These are phyloP conservation scores for Paratinospora sagittata DNA, from an alignment of 164 flowering plant species.

Conservation along the genomic window DNA sequence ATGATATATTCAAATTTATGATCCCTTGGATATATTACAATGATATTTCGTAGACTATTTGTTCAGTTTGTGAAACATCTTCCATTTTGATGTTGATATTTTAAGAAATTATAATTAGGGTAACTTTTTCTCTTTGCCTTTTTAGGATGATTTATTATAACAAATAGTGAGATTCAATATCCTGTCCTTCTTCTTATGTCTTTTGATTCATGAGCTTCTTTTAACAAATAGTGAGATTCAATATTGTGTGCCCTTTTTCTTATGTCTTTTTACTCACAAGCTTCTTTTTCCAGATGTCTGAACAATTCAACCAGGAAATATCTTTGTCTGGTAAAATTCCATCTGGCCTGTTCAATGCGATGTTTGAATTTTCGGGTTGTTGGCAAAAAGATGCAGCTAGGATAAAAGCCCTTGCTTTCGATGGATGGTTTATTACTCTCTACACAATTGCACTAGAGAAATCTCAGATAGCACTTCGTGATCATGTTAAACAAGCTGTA, in stretches of 20 bases:
- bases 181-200: background rate
- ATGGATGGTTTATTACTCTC: conserved; percentile 83
- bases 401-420: conserved; percentile 89
- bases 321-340: conserved; percentile 88
- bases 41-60: background rate
- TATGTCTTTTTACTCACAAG: background rate
- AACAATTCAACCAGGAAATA: conserved; percentile 89
- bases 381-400: conserved; percentile 98
- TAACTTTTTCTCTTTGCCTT: background rate
- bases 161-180: background rate
- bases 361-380: conserved; percentile 80
- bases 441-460: conserved; percentile 80
- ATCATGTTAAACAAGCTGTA: conserved; percentile 82
- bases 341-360: conserved; percentile 78
- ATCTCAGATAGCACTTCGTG: conserved; percentile 67
- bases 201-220: background rate
- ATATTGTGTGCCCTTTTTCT: background rate
- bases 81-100: background rate
- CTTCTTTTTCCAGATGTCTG: conserved; percentile 65
- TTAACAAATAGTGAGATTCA: background rate
- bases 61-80: background rate
- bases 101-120: background rate
- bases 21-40: background rate
- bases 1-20: background rate
- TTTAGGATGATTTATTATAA: background rate